A percentile compares a stretch with the other conserved stretches of the same genome.
These are phyloP conservation scores for Jaltomata sinuosa DNA, from an alignment of 257 asterid species.

Conservation along the genomic window DNA sequence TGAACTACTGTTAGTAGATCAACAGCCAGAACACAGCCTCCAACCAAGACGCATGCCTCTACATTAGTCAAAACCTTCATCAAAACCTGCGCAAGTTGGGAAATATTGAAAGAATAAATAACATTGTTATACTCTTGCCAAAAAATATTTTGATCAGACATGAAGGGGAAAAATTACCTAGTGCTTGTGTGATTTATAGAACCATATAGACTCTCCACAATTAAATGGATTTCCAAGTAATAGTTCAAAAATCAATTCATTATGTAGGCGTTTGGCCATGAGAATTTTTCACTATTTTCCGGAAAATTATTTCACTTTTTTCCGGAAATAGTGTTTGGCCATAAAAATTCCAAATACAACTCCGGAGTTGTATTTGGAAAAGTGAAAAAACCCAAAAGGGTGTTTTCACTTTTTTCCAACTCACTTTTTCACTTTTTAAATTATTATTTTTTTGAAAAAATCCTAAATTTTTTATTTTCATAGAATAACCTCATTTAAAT, in stretches of 20 bases:
- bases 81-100: slow-evolving; percentile 49
- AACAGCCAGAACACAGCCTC: slow-evolving; percentile 97
- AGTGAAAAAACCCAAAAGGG: too few species aligned
- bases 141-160: background rate
- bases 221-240: background rate
- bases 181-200: background rate
- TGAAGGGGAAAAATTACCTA: background rate
- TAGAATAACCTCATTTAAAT: too few species aligned
- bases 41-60: slow-evolving; percentile 96
- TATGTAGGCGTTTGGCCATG: too few species aligned
- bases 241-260: background rate
- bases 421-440: too few species aligned
- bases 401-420: too few species aligned
- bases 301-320: too few species aligned
- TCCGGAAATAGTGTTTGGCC: too few species aligned
- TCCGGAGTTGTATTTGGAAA: too few species aligned
- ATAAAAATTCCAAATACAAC: too few species aligned
- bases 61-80: slow-evolving; percentile 88
- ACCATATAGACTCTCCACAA: background rate
- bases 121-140: background rate
- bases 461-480: too few species aligned
- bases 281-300: too few species aligned
- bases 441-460: too few species aligned
- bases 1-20: slow-evolving; percentile 84
- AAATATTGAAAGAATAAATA: slow-evolving; percentile 7